Evolutionary conservation across 345 rosid species (phyloP), one percentile per base, ranked within the genome.

Genomic region (Euphorbia tirucalli): DNA sequence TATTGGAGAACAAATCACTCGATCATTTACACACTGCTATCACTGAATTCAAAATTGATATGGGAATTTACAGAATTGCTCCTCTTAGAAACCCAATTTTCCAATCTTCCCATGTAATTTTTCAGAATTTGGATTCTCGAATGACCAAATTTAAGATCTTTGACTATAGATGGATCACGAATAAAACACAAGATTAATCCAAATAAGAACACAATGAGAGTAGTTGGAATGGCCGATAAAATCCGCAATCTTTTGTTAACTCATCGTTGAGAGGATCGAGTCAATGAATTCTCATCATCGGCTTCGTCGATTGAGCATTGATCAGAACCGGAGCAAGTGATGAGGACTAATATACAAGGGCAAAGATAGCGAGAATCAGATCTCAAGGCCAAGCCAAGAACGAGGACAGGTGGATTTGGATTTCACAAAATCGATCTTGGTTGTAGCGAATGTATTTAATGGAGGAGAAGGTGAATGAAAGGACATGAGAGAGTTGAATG

Each of bases 401-500:
- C 96, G 88, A 0, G 93, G 74, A 18, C 79, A 49, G 41, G 91
- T 82, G 50, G 97, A 83, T 52, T 81, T 88, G 10, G 90, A 84
- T 39, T 93, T 61, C 57, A 81, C 73, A 57, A 90, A 75, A 25
- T 92, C n/a, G n/a, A n/a, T n/a, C 89, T 72, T 92, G 93, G 24
- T 90, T 75, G 77, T 65, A 88, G 27, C 93, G 87, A 21, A 88
- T 83, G 78, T 93, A 93, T 71, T 90, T 93, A 70, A 93, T 87
- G 35, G 96, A 93, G 24, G 96, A 78, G 87, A 93, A 93, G 69
- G 98, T 91, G 61, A 93, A 93, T 55, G 87, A 77, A 64, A 93
- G 94, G 9, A 96, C 98, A 65, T 93, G 98, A 63, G 96, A 93
- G 74, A 93, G 93, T 93, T 93, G 98, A 65, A 93, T 90, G 24